phyloP scores from a whole-genome alignment of 345 rosid genomes.

The Salix brachista region DNA sequence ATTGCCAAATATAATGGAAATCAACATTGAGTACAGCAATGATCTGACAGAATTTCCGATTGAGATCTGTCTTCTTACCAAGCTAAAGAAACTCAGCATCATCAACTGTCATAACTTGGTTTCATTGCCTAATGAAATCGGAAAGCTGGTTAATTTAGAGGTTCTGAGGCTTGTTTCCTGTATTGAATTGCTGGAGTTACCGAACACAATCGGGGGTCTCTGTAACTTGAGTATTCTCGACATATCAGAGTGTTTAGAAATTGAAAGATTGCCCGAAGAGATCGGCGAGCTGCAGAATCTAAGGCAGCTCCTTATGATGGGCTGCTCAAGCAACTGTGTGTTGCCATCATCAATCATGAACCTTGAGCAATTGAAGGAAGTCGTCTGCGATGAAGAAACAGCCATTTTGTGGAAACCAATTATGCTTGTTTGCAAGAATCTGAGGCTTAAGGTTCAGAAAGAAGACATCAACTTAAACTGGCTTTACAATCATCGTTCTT shows the following conservation, averaged over 20 bases:
- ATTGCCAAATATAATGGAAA: constrained; percentile 43
- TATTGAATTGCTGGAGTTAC: constrained; percentile 35
- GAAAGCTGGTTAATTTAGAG: constrained; percentile 37
- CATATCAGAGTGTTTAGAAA: constrained; percentile 41
- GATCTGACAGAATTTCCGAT: constrained; percentile 36
- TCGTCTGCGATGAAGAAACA: constrained; percentile 51
- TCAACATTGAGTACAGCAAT: constrained; percentile 46
- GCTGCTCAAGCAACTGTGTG: constrained; percentile 27
- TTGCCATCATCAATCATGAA: constrained; percentile 37
- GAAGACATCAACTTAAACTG: constrained; percentile 25
- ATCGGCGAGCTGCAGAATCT: constrained; percentile 41
- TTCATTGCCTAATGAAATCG: constrained; percentile 37
- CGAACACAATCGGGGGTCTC: constrained; percentile 38
- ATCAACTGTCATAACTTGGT: constrained; percentile 51
- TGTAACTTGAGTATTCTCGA: constrained; percentile 32
- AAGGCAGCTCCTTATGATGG: constrained; percentile 43
- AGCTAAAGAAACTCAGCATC: constrained; percentile 48
- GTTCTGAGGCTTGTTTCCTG: constrained; percentile 45
- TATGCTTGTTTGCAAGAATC: constrained; percentile 6
- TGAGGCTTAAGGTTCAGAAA: constrained; percentile 21
- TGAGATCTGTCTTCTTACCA: constrained; percentile 25
- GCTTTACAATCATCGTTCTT: constrained; percentile 10
- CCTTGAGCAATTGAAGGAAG: constrained; percentile 30
- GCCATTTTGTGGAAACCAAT: constrained; percentile 38
- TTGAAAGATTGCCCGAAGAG: constrained; percentile 34